These are phyloP conservation scores for Aspergillus ibericus DNA, from an alignment of 2,329 filamentous ascomycete species.

Conservation along the genomic window DNA sequence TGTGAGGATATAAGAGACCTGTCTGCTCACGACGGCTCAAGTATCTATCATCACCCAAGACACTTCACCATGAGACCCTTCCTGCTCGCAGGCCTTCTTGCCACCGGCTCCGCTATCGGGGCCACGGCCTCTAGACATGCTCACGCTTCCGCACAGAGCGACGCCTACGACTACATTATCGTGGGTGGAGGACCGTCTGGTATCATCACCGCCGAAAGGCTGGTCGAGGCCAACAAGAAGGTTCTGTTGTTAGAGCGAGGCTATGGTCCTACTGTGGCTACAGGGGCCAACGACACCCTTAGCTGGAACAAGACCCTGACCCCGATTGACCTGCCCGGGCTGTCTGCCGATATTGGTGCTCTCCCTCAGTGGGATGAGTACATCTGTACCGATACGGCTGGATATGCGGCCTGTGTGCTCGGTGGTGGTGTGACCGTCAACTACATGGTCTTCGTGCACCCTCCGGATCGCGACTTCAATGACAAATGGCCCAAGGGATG, in stretches of 20 bases:
- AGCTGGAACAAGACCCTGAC: conserved; percentile 25
- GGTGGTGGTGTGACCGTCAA: conserved; percentile 32
- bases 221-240: conserved; percentile 64
- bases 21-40: not conserved
- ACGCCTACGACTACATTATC: conserved; percentile 45
- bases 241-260: conserved; percentile 65
- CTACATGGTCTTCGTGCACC: conserved; percentile 31
- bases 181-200: conserved; percentile 50
- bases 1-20: not conserved
- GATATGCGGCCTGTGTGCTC: conserved; percentile 26
- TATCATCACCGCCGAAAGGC: conserved; percentile 59
- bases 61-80: not conserved
- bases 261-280: conserved; percentile 23
- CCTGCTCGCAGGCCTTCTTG: not conserved
- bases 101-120: not conserved
- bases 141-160: not conserved
- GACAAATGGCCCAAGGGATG: conserved; percentile 71
- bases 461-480: conserved; percentile 67
- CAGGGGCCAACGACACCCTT: conserved; percentile 26
- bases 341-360: conserved; percentile 25
- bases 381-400: conserved; percentile 7
- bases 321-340: conserved; percentile 27
- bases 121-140: not conserved
- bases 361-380: conserved; percentile 4
- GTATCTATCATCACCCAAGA: not conserved